These are phyloP conservation scores for Knoxdaviesia proteae DNA, from an alignment of 2,329 filamentous ascomycete genomes.

Conservation along the genomic window DNA sequence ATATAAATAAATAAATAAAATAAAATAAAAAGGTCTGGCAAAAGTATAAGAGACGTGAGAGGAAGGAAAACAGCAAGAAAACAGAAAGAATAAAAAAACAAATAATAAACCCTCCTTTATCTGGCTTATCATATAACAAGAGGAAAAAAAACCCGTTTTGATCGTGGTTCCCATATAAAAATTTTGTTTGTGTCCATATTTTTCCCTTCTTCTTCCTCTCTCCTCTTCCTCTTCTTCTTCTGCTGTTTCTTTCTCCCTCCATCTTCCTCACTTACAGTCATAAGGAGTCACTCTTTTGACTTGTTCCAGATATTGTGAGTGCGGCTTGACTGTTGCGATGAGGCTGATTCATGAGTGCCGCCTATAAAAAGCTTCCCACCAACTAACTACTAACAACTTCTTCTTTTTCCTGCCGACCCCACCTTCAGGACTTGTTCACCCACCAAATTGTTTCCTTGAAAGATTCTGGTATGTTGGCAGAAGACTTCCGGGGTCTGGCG, in stretches of 20 bases:
- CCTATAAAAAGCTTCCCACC: too few relatives aligned
- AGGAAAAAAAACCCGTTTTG: too few relatives aligned
- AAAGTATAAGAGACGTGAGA: background rate
- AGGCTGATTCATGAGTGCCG: too few relatives aligned
- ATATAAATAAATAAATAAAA: too few relatives aligned
- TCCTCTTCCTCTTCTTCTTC: background rate
- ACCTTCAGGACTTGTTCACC: background rate
- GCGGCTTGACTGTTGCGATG: too few relatives aligned
- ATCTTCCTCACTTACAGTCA: background rate
- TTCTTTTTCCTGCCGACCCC: constrained; percentile 2
- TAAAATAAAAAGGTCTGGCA: background rate
- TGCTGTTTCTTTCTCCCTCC: background rate
- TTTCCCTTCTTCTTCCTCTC: constrained; percentile 2
- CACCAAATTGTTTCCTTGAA: background rate
- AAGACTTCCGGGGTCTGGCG: background rate
- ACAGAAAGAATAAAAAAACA: too few relatives aligned
- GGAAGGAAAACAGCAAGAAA: background rate
- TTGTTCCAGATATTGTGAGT: too few relatives aligned
- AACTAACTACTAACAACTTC: background rate
- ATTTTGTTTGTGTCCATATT: background rate
- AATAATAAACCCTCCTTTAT: background rate
- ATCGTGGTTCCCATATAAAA: background rate
- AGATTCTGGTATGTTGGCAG: background rate
- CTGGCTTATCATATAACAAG: background rate
- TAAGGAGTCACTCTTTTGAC: too few relatives aligned